These are phyloP conservation scores for Lyophyllum decastes DNA, from an alignment of 768 basidiomycete genomes.

Conservation along the genomic window DNA sequence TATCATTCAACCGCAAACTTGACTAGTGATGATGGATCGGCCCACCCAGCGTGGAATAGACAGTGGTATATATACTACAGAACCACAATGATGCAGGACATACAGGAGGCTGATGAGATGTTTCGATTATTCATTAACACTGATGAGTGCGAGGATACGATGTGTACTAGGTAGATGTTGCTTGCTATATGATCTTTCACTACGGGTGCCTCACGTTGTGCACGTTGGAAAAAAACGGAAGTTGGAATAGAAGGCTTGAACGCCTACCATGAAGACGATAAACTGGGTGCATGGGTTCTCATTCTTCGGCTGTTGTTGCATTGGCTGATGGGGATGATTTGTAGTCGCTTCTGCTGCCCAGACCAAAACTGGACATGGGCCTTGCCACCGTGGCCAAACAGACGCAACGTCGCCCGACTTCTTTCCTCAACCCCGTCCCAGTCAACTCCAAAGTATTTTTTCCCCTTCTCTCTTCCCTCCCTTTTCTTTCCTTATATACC, in stretches of 20 bases:
- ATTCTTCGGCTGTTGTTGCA: neutral
- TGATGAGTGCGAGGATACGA: slow-evolving; percentile 28
- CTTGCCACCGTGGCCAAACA: slow-evolving; percentile 48
- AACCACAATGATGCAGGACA: neutral
- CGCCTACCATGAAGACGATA: slow-evolving; percentile 22
- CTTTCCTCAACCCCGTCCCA: slow-evolving; percentile 54
- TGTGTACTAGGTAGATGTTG: slow-evolving; percentile 2
- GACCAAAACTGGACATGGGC: slow-evolving; percentile 44
- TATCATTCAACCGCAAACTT: slow-evolving; percentile 1
- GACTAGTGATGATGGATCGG: neutral
- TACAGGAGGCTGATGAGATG: slow-evolving; percentile 27
- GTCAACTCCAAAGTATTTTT: slow-evolving; percentile 55
- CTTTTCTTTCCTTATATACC: slow-evolving; percentile 27
- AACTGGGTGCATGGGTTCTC: slow-evolving; percentile 29
- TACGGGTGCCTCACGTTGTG: slow-evolving; percentile 2
- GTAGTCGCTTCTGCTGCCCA: slow-evolving; percentile 49
- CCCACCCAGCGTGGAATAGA: neutral
- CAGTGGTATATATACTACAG: neutral
- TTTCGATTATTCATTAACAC: slow-evolving; percentile 43
- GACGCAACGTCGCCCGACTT: slow-evolving; percentile 48
- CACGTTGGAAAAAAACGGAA: slow-evolving; percentile 6
- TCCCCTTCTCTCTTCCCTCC: slow-evolving; percentile 29
- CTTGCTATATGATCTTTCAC: neutral
- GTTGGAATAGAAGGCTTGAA: neutral
- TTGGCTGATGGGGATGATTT: slow-evolving; percentile 7